Conservation (phyloP, 2,329 filamentous ascomycete species). For the Arthrobotrys sphaeroides region DNA sequence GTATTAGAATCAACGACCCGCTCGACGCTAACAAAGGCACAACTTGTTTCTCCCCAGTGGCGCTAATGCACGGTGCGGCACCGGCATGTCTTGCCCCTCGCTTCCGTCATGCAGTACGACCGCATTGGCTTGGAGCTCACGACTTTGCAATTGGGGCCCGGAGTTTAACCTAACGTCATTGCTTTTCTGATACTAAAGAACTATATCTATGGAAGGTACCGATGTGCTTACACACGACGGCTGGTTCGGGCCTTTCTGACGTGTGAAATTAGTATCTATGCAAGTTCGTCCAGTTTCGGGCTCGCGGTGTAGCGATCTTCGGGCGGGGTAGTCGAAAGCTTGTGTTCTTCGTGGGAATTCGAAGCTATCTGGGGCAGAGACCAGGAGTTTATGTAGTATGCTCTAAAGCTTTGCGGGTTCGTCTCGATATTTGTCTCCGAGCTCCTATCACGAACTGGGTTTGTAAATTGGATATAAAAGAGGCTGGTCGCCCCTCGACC, state of each 20-base stretch:
- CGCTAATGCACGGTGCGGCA: constrained; percentile 41
- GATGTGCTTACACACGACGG: background rate
- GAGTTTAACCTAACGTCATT: constrained; percentile 8
- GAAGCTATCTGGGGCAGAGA: too few species aligned
- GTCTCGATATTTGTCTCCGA: too few species aligned
- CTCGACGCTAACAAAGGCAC: background rate
- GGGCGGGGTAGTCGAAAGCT: too few species aligned
- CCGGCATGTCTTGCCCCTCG: constrained; percentile 20
- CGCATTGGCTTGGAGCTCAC: background rate
- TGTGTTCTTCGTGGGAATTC: too few species aligned
- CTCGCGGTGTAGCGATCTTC: too few species aligned
- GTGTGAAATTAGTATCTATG: background rate
- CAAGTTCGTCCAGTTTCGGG: background rate
- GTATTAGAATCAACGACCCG: too few species aligned
- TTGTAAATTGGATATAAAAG: too few species aligned
- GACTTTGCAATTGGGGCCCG: background rate
- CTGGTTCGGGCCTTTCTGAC: background rate
- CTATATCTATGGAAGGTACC: background rate
- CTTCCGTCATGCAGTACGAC: constrained; percentile 15
- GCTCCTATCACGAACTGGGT: too few species aligned
- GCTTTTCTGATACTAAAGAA: background rate
- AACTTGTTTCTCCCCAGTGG: background rate
- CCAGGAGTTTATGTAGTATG: too few species aligned
- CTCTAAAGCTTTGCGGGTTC: too few species aligned
- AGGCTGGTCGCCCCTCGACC: too few species aligned